Conservation (phyloP, 208 protist genomes). For the Zelonia costaricensis region DNA sequence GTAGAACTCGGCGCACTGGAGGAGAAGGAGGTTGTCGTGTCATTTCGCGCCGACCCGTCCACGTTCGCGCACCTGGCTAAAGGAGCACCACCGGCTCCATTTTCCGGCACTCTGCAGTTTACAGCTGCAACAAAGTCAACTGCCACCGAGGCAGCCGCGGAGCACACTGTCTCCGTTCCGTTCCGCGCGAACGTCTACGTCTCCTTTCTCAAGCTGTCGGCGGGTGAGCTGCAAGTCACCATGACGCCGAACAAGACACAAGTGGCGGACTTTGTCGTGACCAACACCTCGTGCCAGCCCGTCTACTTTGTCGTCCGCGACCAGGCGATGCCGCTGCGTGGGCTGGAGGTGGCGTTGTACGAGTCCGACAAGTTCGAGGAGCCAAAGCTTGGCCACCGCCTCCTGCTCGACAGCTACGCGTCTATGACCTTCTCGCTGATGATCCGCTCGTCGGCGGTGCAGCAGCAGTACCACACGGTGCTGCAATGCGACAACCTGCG, state of each 20-base stretch:
- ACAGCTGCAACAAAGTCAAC: conserved; percentile 15
- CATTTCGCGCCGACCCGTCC: conserved; percentile 51
- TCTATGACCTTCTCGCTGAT: conserved; percentile 84
- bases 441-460: conserved; percentile 44
- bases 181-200: conserved; percentile 73
- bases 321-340: conserved; percentile 59
- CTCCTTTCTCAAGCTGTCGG: conserved; percentile 64
- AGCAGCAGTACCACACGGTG: conserved; percentile 52
- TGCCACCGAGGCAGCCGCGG: conserved; percentile 12
- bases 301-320: conserved; percentile 78
- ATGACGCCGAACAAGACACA: conserved; percentile 79
- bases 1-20: conserved; percentile 43
- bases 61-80: conserved; percentile 56
- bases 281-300: conserved; percentile 63
- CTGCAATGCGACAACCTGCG: conserved; percentile 87
- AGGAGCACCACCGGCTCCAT: conserved; percentile 33
- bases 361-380: conserved; percentile 78
- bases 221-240: conserved; percentile 60
- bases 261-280: conserved; percentile 69
- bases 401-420: conserved; percentile 62
- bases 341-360: conserved; percentile 68
- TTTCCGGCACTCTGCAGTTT: conserved; percentile 51
- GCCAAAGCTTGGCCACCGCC: conserved; percentile 61
- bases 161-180: conserved; percentile 47
- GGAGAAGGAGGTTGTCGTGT: conserved; percentile 53